Percentiles rank a stretch among this genome's conserved stretches.
These are phyloP conservation scores for Phytophthora idaei DNA, from an alignment of 352 stramenopile species.

Conservation along the genomic window DNA sequence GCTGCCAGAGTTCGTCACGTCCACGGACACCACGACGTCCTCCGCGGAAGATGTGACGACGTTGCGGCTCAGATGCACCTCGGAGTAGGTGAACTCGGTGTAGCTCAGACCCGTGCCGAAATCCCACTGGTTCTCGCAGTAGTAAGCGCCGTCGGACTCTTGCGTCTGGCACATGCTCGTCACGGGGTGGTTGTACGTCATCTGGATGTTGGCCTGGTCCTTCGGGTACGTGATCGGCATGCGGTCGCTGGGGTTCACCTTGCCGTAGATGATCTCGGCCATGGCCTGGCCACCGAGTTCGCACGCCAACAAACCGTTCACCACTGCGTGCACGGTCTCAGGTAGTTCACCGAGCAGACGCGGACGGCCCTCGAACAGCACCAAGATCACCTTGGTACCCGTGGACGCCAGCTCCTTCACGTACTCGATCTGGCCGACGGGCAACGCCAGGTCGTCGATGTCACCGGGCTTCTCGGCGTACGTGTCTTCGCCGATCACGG, in stretches of 20 bases:
- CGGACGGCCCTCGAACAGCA: constrained; percentile 66
- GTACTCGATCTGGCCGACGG: constrained; percentile 24
- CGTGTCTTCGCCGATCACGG: constrained; percentile 43
- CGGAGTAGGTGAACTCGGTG: constrained; percentile 63
- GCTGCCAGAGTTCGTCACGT: constrained; percentile 54
- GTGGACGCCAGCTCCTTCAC: constrained; percentile 30
- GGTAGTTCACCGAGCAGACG: constrained; percentile 58
- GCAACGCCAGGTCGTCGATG: constrained; percentile 24
- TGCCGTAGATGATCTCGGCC: constrained; percentile 36
- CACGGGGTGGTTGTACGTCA: constrained; percentile 72
- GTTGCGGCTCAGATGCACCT: constrained; percentile 42
- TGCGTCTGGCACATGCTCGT: constrained; percentile 57
- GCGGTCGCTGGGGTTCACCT: constrained; percentile 34
- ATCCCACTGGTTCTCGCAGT: constrained; percentile 68
- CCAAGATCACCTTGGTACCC: constrained; percentile 63
- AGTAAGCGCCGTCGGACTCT: constrained; percentile 22
- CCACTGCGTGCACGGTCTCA: constrained; percentile 36
- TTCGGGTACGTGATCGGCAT: constrained; percentile 85
- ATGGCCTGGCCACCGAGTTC: constrained; percentile 28
- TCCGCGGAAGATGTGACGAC: constrained; percentile 11
- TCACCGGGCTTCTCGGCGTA: constrained; percentile 50
- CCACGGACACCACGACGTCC: constrained; percentile 40
- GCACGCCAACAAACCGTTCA: constrained; percentile 28
- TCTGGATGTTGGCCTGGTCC: constrained; percentile 48
- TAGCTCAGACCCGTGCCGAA: constrained; percentile 84